These are phyloP conservation scores for Helenozyma baotianmanensis DNA, from an alignment of 805 yeast species.

Conservation along the genomic window DNA sequence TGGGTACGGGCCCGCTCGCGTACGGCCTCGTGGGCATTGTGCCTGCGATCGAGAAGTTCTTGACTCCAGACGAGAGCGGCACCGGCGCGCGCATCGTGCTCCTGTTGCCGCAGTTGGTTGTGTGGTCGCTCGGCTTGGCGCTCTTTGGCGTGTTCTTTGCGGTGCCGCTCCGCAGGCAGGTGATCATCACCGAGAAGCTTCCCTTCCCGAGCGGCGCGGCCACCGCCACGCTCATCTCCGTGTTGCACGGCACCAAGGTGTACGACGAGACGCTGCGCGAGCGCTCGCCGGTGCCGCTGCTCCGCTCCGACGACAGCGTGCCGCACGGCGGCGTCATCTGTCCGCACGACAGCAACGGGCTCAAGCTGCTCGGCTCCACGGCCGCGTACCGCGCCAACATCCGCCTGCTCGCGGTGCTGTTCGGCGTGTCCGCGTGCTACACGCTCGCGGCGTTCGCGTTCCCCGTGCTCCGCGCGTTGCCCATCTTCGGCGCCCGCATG, in stretches of 20 bases:
- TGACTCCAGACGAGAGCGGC: constrained; percentile 77
- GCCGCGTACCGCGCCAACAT: constrained; percentile 54
- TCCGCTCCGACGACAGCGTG: too few species aligned
- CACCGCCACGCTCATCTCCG: constrained; percentile 88
- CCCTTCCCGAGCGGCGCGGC: constrained; percentile 96
- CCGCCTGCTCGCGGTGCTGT: constrained; percentile 54
- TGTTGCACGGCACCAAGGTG: constrained; percentile 68
- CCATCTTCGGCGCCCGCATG: constrained; percentile 65
- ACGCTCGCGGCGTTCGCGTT: constrained; percentile 69
- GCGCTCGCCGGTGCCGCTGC: neutral
- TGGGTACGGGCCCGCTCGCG: constrained; percentile 95
- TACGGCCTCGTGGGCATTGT: constrained; percentile 93
- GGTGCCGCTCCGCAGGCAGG: constrained; percentile 79
- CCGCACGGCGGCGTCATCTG: constrained; percentile 14
- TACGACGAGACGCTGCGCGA: constrained; percentile 26
- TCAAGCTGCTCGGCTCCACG: constrained; percentile 3
- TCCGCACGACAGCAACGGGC: constrained; percentile 13
- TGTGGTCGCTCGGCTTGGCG: constrained; percentile 86
- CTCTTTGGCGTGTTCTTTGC: constrained; percentile 96
- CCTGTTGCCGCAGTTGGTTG: constrained; percentile 49
- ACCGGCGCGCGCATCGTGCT: constrained; percentile 34
- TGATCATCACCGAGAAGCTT: constrained; percentile 78
- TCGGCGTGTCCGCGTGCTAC: constrained; percentile 64
- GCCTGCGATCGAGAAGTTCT: constrained; percentile 90
- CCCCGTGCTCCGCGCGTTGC: constrained; percentile 65